Evolutionary conservation across 1,284 basidiomycete genomes (phyloP), one percentile per base, ranked within the genome.

Genomic region (Puccinia hordei): DNA sequence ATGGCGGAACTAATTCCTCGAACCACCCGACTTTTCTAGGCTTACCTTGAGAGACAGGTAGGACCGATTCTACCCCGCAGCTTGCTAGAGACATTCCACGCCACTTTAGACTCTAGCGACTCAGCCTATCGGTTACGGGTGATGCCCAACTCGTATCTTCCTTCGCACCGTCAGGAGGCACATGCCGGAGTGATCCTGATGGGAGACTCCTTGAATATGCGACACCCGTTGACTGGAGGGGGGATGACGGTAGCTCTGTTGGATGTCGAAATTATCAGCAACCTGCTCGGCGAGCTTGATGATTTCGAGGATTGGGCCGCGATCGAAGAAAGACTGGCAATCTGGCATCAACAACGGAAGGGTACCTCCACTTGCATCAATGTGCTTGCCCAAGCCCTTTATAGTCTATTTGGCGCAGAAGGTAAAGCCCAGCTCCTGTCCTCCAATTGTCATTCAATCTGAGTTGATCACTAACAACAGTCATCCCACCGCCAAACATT

Each of bases 121-220:
- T 41, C 83, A 82, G 72, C 61, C 10, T 90, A 92, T 84, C 90
- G 93, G 33, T 87, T 96, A 33, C 90, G 94, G 15, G 90, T 91
- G 24, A 98, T 99, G 96, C 95, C 97, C 68, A 99, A 98, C 86
- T 93, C 92, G 0, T 98, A 94, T 88, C 89, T 99, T 2, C 94
- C 95, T 0, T 88, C 95, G 0, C 88, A 91, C 22, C 89, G 92
- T 84, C 97, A 98, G 85, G 80, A 83, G 35, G 81, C 84, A 9
- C 83, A 90, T 82, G 88, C 90, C 76, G 95, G 95, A 27, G 91
- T 91, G 10, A 88, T 99, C 82, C 89, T 99, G 80, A 88, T 98
- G 57, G 97, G 97, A 5, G 97, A 99, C 86, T 91, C 96, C 0
- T 96, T 95, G 92, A 99, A 99, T 86, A 99, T 99, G 95, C 92